These are phyloP conservation scores for Sonneratia alba DNA, from an alignment of 345 rosid genomes.

Conservation along the genomic window DNA sequence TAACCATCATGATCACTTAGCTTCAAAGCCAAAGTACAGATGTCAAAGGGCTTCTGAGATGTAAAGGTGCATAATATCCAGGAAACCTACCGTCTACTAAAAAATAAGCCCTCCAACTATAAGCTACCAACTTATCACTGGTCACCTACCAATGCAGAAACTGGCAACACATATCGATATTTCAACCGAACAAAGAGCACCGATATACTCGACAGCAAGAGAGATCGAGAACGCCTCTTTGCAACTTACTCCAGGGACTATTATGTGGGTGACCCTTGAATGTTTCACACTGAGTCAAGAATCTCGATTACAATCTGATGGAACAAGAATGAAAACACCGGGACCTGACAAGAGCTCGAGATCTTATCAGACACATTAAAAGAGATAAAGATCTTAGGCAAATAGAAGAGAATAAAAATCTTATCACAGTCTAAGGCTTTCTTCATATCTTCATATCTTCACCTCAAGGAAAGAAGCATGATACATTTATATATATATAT, in stretches of 20 bases:
- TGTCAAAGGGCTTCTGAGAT: too few relatives aligned
- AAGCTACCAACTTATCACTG: too few relatives aligned
- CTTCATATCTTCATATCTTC: slow-evolving; percentile 3
- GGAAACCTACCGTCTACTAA: too few relatives aligned
- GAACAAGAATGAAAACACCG: slow-evolving; percentile 16
- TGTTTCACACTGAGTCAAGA: slow-evolving; percentile 11
- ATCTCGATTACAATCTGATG: slow-evolving; percentile 9
- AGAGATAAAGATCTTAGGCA: slow-evolving; percentile 3
- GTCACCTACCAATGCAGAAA: too few relatives aligned
- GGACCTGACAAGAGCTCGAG: slow-evolving; percentile 12
- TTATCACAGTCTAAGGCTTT: background rate
- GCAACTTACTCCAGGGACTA: background rate
- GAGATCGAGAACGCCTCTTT: slow-evolving; percentile 29
- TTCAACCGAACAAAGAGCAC: background rate
- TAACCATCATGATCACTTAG: slow-evolving; percentile 18
- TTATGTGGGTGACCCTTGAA: slow-evolving; percentile 7
- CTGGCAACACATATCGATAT: too few relatives aligned
- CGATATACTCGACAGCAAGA: background rate
- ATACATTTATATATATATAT: background rate
- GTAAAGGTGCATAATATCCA: too few relatives aligned
- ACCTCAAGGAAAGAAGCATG: slow-evolving; percentile 8
- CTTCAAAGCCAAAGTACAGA: slow-evolving; percentile 41
- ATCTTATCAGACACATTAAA: too few relatives aligned
- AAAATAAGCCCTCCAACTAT: too few relatives aligned
- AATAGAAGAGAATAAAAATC: background rate